Evolutionary conservation across 2,329 filamentous ascomycete genomes (phyloP), one percentile per base, ranked within the genome.

Genomic region (Cytospora paraplurivora): DNA sequence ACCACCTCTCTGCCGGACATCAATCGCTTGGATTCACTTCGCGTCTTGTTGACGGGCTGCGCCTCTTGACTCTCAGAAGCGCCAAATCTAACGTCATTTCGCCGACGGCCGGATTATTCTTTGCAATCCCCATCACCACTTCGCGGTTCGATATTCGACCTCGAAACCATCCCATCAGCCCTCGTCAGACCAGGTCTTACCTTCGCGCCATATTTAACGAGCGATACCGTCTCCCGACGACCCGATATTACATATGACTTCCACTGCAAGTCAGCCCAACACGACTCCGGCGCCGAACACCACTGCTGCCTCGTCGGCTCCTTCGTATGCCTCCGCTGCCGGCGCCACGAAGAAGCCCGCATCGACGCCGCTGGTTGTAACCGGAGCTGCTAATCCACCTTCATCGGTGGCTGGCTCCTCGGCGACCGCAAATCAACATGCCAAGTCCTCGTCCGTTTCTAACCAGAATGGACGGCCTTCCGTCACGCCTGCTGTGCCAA

Each of bases 391-490:
- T 69, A 79, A 78, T 70, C 79, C 76, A 69, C 81, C 83, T 67
- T 75, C 81, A 62, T 79, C 84, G 75, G 84, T 83, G 74, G 80
- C 84, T 73, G 82, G 81, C 73, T 81, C 81, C 65, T 79, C 82
- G 74, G 76, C 79, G 68, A 75, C 81, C 69, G 74, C 79, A 73
- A 77, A 83, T 75, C 82, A 85, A 77, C 79, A 85, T 84, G 85
- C 83, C 70, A 87, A 88, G 75, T 78, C 85, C 76, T 82, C 85
- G 74, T 86, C 88, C 72, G 85, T 86, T 72, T 88, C 91, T 82
- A 86, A 90, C 76, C 86, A 96, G 85, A 97, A 96, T 85, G 92
- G 92, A 84, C 90, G 90, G 79, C 81, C 83, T 69, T 82, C 87
- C 77, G 89, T 89, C 76, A 84, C 84, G 77, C 88, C 88, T 68